phyloP scores from a whole-genome alignment of 2,329 filamentous ascomycete genomes.

The Exophiala phaeomuriformis region DNA sequence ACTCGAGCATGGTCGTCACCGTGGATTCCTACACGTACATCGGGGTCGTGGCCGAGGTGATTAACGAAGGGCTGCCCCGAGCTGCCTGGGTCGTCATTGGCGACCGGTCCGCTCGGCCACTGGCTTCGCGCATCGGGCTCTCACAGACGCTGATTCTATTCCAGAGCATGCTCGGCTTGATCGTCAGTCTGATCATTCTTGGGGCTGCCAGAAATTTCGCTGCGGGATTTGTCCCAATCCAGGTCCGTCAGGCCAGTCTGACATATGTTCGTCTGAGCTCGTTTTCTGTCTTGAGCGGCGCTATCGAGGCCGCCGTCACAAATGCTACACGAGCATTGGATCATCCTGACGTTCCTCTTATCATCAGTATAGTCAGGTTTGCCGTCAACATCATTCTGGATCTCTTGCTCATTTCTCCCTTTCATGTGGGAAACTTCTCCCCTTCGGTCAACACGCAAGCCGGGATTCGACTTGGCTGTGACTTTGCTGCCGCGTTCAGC shows the following conservation, averaged over 20 bases:
- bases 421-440: conserved; percentile 28
- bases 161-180: conserved; percentile 50
- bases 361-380: conserved; percentile 59
- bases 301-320: conserved; percentile 57
- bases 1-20: conserved; percentile 54
- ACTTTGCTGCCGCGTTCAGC: conserved; percentile 47
- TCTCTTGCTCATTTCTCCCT: conserved; percentile 58
- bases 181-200: conserved; percentile 55
- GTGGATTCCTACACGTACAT: conserved; percentile 60
- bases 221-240: conserved; percentile 54
- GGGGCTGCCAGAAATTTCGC: conserved; percentile 51
- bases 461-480: conserved; percentile 54
- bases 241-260: conserved; percentile 51
- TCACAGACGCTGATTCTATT: conserved; percentile 52
- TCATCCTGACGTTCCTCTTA: conserved; percentile 59
- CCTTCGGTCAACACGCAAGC: conserved; percentile 61
- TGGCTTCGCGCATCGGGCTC: conserved; percentile 49
- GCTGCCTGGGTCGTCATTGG: conserved; percentile 63
- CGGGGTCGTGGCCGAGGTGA: conserved; percentile 56
- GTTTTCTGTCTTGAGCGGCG: conserved; percentile 55
- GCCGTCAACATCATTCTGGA: conserved; percentile 60
- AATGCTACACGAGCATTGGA: conserved; percentile 59
- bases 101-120: conserved; percentile 50
- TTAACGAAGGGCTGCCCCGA: conserved; percentile 66
- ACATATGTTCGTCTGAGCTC: conserved; percentile 59